Conservation (phyloP, 1,284 basidiomycete genomes). For the Ceratobasidium sp. region DNA sequence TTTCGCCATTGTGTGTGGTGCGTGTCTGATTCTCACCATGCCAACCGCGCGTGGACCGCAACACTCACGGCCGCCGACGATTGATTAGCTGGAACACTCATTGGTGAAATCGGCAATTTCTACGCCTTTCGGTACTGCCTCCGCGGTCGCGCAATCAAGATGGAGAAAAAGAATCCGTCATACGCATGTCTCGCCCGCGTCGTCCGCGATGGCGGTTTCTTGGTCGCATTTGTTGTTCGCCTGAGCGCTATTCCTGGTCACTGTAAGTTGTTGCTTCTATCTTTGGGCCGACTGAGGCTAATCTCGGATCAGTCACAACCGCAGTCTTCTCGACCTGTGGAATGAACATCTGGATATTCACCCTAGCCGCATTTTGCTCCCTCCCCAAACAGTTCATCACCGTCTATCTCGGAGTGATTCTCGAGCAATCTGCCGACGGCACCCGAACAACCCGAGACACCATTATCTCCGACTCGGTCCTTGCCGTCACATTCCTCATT, state of each 20-base stretch:
- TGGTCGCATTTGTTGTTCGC: constrained; percentile 72
- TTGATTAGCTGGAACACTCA: constrained; percentile 71
- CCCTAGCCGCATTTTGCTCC: constrained; percentile 73
- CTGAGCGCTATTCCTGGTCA: constrained; percentile 83
- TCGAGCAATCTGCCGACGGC: constrained; percentile 45
- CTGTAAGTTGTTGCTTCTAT: constrained; percentile 54
- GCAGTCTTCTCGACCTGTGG: constrained; percentile 82
- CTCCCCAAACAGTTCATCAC: constrained; percentile 79
- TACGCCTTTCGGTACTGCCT: constrained; percentile 74
- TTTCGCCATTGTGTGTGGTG: constrained; percentile 62
- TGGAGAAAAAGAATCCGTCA: constrained; percentile 71
- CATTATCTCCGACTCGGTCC: constrained; percentile 69
- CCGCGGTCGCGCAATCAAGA: constrained; percentile 68
- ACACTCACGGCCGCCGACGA: constrained; percentile 13
- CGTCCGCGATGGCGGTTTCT: constrained; percentile 81
- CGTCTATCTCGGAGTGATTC: constrained; percentile 71
- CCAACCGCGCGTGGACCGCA: background rate
- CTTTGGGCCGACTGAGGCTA: background rate
- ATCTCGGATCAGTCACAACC: constrained; percentile 59
- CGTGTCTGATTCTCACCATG: background rate
- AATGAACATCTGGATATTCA: constrained; percentile 75
- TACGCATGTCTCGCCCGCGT: constrained; percentile 82
- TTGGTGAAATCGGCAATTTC: constrained; percentile 74
- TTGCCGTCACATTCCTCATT: constrained; percentile 69
- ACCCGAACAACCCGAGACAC: constrained; percentile 55